Percentiles rank a stretch among this genome's conserved stretches.
These are phyloP conservation scores for Pachysandra terminalis DNA, from an alignment of 164 flowering plant genomes.

Conservation along the genomic window DNA sequence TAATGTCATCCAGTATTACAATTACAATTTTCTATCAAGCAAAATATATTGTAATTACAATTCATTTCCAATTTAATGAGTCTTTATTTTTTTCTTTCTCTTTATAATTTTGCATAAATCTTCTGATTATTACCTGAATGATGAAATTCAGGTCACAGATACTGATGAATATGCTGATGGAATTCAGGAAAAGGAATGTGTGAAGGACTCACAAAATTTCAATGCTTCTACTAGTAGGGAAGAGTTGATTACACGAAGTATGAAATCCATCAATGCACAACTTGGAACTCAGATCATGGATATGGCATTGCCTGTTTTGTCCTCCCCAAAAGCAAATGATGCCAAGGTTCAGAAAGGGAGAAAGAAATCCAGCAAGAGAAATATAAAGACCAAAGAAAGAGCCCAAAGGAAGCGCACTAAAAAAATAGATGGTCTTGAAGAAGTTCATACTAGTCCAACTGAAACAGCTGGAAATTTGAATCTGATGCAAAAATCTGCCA, in stretches of 20 bases:
- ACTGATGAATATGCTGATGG: constrained; percentile 17
- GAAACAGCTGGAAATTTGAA: constrained; percentile 11
- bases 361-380: constrained; percentile 23
- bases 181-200: constrained; percentile 18
- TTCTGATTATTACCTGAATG: background rate
- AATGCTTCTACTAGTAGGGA: constrained; percentile 8
- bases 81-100: no score
- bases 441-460: constrained; percentile 8
- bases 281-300: background rate
- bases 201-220: constrained; percentile 7
- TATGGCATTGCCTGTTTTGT: background rate
- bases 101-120: background rate
- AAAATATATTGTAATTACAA: no score
- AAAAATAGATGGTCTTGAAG: constrained; percentile 12
- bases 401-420: constrained; percentile 17
- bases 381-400: constrained; percentile 11
- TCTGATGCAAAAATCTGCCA: background rate
- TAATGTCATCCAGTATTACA: background rate
- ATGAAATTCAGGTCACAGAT: constrained; percentile 33
- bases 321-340: constrained; percentile 4
- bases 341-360: constrained; percentile 1
- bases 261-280: background rate
- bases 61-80: no score
- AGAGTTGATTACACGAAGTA: background rate
- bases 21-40: no score